Percentiles rank a stretch among this genome's conserved stretches.
Conservation (phyloP, 495 filamentous ascomycete species). For the Xylaria nigripes region DNA sequence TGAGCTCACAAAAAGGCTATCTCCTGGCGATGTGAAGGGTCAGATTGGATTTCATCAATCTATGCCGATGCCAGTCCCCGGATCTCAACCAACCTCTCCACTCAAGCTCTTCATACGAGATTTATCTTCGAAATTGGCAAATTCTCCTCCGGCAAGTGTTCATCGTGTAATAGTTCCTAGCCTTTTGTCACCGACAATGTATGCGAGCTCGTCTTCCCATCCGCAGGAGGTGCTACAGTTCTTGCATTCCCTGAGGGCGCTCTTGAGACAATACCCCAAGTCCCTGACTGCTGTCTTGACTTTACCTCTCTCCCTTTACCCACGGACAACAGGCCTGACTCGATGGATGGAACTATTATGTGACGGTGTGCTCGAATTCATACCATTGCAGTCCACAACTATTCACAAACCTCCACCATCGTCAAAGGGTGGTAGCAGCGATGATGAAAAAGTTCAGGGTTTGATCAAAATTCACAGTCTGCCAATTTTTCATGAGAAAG, state of each 20-base stretch:
- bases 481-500: constrained; percentile 74
- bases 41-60: constrained; percentile 38
- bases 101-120: constrained; percentile 56
- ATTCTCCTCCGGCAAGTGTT: constrained; percentile 49
- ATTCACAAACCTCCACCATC: constrained; percentile 42
- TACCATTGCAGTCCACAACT: constrained; percentile 67
- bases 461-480: constrained; percentile 74
- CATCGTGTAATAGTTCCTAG: constrained; percentile 81
- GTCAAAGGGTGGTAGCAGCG: constrained; percentile 36
- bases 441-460: constrained; percentile 75
- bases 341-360: constrained; percentile 82
- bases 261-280: constrained; percentile 57
- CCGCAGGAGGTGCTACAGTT: constrained; percentile 75
- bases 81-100: constrained; percentile 37
- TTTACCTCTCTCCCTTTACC: constrained; percentile 71
- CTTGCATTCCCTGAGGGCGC: constrained; percentile 66
- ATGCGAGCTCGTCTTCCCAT: constrained; percentile 55
- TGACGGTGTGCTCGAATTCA: constrained; percentile 83
- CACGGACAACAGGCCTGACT: constrained; percentile 66
- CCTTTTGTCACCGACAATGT: constrained; percentile 75
- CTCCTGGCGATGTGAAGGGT: constrained; percentile 43
- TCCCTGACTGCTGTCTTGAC: constrained; percentile 70
- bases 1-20: constrained; percentile 79
- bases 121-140: constrained; percentile 49
- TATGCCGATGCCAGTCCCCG: constrained; percentile 24